Conservation (phyloP, 2,329 filamentous ascomycete species). For the Stagonosporopsis cucurbitacearum region DNA sequence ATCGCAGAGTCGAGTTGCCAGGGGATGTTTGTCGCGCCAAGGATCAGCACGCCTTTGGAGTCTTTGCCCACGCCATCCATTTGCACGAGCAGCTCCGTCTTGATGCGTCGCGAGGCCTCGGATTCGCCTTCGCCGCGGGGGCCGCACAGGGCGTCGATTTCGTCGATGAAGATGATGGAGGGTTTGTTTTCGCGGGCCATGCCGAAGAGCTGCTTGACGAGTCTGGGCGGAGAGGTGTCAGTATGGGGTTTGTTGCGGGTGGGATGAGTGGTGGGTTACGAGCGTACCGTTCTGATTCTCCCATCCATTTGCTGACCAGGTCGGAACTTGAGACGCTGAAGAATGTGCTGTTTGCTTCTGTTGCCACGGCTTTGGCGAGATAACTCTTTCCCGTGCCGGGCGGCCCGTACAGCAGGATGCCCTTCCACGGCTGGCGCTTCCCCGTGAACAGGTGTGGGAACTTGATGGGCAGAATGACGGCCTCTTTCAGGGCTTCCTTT, state of each 20-base stretch:
- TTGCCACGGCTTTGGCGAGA: conserved; percentile 94
- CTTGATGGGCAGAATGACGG: conserved; percentile 96
- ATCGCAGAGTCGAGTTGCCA: conserved; percentile 99
- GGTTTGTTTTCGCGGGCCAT: conserved; percentile 99
- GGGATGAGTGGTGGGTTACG: no score
- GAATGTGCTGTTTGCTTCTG: conserved; percentile 98
- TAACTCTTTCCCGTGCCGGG: conserved; percentile 98
- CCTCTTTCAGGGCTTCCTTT: conserved; percentile 97
- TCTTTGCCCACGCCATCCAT: conserved; percentile 99
- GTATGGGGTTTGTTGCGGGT: neutral
- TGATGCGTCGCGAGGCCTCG: conserved; percentile 95
- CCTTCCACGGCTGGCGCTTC: conserved; percentile 97
- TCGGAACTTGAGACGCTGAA: conserved; percentile 98
- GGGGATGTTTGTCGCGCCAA: conserved; percentile 97
- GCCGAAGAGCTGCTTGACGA: conserved; percentile 95
- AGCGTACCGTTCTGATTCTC: conserved; percentile 91
- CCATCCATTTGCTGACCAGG: conserved; percentile 99
- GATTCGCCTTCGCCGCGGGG: conserved; percentile 94
- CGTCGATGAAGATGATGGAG: conserved; percentile 98
- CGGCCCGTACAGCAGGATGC: conserved; percentile 93
- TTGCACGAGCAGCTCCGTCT: conserved; percentile 96
- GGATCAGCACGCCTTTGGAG: conserved; percentile 88
- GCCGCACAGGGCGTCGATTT: conserved; percentile 95
- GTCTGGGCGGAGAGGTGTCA: conserved; percentile 58
- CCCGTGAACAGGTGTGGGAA: conserved; percentile 96